Evolutionary conservation across 1,139 yeast genomes (phyloP).

Genomic region (Candida tunisiensis): DNA sequence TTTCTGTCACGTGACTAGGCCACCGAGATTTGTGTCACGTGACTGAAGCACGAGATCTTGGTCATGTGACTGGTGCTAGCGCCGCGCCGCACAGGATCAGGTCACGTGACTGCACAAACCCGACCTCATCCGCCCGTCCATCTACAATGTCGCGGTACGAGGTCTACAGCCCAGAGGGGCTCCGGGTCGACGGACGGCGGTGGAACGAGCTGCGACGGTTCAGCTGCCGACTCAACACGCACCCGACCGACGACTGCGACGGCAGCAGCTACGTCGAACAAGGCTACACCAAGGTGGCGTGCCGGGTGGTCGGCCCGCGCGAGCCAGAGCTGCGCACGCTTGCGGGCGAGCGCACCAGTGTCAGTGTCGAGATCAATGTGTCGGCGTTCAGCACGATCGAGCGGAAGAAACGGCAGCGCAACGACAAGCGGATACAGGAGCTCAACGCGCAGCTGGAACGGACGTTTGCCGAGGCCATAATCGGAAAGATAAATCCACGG

Average conservation of each 20-base stretch:
- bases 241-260: slow-evolving; percentile 73
- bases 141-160: slow-evolving; percentile 59
- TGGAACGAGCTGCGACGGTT: slow-evolving; percentile 86
- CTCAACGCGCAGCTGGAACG: slow-evolving; percentile 57
- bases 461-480: slow-evolving; percentile 66
- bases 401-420: slow-evolving; percentile 39
- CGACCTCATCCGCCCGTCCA: too few relatives aligned
- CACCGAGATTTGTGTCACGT: too few relatives aligned
- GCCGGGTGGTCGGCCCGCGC: slow-evolving; percentile 79
- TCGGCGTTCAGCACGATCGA: slow-evolving; percentile 75
- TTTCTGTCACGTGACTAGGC: too few relatives aligned
- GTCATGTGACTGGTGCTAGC: too few relatives aligned
- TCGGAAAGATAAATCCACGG: slow-evolving; percentile 63
- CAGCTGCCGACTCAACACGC: slow-evolving; percentile 69
- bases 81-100: too few relatives aligned
- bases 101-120: too few relatives aligned
- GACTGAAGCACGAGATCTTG: too few relatives aligned
- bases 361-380: slow-evolving; percentile 49
- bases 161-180: slow-evolving; percentile 85
- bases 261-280: slow-evolving; percentile 89
- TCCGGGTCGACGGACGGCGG: slow-evolving; percentile 83
- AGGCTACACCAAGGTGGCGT: slow-evolving; percentile 81
- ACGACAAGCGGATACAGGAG: slow-evolving; percentile 46
- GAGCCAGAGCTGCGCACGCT: slow-evolving; percentile 41
- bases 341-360: slow-evolving; percentile 30